Base-by-base conservation (phyloP, 495 filamentous ascomycete species). In the Parachaetomium inaequale region DNA sequence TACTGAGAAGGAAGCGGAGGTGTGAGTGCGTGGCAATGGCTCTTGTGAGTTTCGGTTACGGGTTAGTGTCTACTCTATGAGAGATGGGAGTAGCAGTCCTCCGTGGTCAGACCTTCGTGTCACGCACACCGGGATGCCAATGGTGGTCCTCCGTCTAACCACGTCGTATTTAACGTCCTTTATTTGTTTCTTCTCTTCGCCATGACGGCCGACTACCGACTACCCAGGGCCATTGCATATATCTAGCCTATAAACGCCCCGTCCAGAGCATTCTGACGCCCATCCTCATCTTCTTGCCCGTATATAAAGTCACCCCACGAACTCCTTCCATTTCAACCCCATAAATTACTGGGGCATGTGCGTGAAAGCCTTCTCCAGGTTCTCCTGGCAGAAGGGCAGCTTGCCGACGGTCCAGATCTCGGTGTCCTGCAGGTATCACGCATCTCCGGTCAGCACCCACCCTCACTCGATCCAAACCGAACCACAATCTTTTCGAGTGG, bases 391-490 rank as follows among this genome's bases (percentile, higher is more conserved):
- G 79, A 87, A 88, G 38, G 86, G 85, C 57, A 88, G 79, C 79
- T 88, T 88, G 79, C 81, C 68, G 63, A 75, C 80, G 29, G 81
- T 84, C 86, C 86, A 88, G 76, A 88, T 88, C 74, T 88, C 86
- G 69, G 82, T 84, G 68, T 85, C 82, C 84, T 84, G 12, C 32
- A n/a, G n/a, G n/a, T n/a, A n/a, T 61, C 2, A 10, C 36, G 12
- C 28, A 52, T 63, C 4, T 8, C 46, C 1, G 12, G 28, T 66
- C 40, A 64, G 61, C n/a, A n/a, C 1, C 32, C 19, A 23, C 19
- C 15, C 17, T 10, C 45, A 26, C 4, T 11, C 5, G n/a, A 5
- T 2, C 10, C 42, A 4, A 46, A 23, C 19, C 19, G n/a, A 17
- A 7, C 42, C 4, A 61, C 21, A 42, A n/a, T n/a, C n/a, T n/a